These are phyloP conservation scores for Massariosphaeria phaeospora DNA, from an alignment of 495 filamentous ascomycete species.

Conservation along the genomic window DNA sequence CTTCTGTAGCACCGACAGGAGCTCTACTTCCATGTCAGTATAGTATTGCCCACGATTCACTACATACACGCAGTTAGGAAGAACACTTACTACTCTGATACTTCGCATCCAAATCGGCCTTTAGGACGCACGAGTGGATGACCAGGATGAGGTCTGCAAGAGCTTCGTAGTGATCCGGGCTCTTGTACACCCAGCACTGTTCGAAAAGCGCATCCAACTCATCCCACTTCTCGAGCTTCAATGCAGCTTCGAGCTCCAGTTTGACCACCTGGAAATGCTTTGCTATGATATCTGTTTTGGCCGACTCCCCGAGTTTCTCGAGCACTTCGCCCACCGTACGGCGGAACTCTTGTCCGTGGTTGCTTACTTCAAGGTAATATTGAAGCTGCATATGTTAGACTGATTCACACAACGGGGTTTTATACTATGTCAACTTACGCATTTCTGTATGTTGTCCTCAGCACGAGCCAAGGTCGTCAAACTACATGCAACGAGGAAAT, in stretches of 20 bases:
- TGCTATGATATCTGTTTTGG: constrained; percentile 49
- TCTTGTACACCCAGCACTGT: constrained; percentile 32
- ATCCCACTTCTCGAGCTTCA: constrained; percentile 63
- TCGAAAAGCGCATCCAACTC: constrained; percentile 58
- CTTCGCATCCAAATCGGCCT: constrained; percentile 9
- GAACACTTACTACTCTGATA: constrained; percentile 29
- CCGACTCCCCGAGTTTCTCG: constrained; percentile 43
- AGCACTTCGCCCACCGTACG: constrained; percentile 34
- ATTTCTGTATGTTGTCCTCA: constrained; percentile 55
- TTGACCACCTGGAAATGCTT: constrained; percentile 62
- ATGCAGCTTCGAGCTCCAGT: constrained; percentile 72
- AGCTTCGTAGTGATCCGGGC: constrained; percentile 33
- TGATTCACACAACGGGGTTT: constrained; percentile 1
- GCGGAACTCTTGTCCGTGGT: constrained; percentile 54
- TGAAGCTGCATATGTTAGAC: constrained; percentile 40
- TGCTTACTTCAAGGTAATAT: constrained; percentile 55
- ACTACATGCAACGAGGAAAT: constrained; percentile 62
- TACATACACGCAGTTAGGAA: neutral
- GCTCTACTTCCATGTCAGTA: constrained; percentile 7
- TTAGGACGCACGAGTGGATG: constrained; percentile 25
- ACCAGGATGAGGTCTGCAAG: constrained; percentile 40
- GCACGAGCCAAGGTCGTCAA: constrained; percentile 58
- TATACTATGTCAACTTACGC: constrained; percentile 16
- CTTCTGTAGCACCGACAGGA: constrained; percentile 41
- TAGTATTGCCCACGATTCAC: neutral